phyloP scores from a whole-genome alignment of 441 rosid genomes.

The Mallotus repandus region DNA sequence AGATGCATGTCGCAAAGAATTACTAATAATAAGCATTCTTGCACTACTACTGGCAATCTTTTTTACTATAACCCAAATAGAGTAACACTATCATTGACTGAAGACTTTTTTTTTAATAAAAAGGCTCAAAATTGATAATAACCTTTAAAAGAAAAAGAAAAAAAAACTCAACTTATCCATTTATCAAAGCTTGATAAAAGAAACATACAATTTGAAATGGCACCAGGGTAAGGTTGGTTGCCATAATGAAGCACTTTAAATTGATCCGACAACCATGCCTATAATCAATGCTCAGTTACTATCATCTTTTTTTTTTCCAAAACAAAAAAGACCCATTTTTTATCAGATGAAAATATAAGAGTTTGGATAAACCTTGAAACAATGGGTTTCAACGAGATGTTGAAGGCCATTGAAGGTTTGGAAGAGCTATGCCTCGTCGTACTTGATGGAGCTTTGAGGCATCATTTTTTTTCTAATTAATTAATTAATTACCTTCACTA shows the following conservation, averaged over 20 bases:
- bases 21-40: slow-evolving; percentile 80
- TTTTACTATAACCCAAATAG: slow-evolving; percentile 52
- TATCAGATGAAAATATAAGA: not conserved
- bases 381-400: slow-evolving; percentile 59
- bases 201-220: slow-evolving; percentile 73
- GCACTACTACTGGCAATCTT: slow-evolving; percentile 70
- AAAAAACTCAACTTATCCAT: not conserved
- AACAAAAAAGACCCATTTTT: no score
- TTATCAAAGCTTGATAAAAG: slow-evolving; percentile 28
- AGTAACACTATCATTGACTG: slow-evolving; percentile 9
- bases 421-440: slow-evolving; percentile 44
- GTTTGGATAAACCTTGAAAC: slow-evolving; percentile 57
- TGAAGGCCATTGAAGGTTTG: slow-evolving; percentile 61
- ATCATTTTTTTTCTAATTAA: slow-evolving; percentile 34
- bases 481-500: no score
- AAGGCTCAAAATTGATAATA: no score
- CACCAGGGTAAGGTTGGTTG: slow-evolving; percentile 88
- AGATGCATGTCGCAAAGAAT: slow-evolving; percentile 90
- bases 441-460: slow-evolving; percentile 38
- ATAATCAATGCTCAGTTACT: not conserved
- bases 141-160: no score
- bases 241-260: slow-evolving; percentile 97
- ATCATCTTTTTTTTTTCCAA: no score
- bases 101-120: no score
- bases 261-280: slow-evolving; percentile 96